phyloP scores from a whole-genome alignment of 2,329 filamentous ascomycete species.

The Talaromyces sp. region DNA sequence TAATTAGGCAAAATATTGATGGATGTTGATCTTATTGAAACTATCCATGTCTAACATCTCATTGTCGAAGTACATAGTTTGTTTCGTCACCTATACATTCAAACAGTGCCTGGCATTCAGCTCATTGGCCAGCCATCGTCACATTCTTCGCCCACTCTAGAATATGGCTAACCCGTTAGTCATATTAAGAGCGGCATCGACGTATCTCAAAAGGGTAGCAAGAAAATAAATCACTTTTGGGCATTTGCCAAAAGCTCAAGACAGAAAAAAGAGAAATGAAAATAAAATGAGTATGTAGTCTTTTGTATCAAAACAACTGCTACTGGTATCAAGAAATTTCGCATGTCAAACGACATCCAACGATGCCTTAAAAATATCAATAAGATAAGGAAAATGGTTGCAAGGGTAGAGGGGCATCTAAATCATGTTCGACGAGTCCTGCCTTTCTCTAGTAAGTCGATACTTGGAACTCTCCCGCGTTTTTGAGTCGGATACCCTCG shows the following conservation, averaged over 20 bases:
- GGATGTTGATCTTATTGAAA: neutral
- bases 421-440: constrained; percentile 20
- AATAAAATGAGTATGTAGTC: neutral
- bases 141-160: neutral
- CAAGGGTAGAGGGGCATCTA: neutral
- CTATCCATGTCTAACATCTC: constrained; percentile 1
- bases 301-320: neutral
- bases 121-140: neutral
- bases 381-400: neutral
- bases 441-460: constrained; percentile 15
- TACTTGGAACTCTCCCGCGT: constrained; percentile 13
- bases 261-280: neutral
- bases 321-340: constrained; percentile 5
- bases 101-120: neutral
- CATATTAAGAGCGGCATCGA: neutral
- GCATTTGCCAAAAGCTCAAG: neutral
- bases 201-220: neutral
- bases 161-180: constrained; percentile 31
- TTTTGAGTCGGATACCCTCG: constrained; percentile 2
- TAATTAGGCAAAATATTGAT: neutral
- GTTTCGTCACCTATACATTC: neutral
- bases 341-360: neutral
- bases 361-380: neutral
- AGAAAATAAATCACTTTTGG: neutral
- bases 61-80: neutral